A percentile compares a stretch with the other conserved stretches of the same genome.
These are phyloP conservation scores for Obba rivulosa DNA, from an alignment of 768 basidiomycete species.

Conservation along the genomic window DNA sequence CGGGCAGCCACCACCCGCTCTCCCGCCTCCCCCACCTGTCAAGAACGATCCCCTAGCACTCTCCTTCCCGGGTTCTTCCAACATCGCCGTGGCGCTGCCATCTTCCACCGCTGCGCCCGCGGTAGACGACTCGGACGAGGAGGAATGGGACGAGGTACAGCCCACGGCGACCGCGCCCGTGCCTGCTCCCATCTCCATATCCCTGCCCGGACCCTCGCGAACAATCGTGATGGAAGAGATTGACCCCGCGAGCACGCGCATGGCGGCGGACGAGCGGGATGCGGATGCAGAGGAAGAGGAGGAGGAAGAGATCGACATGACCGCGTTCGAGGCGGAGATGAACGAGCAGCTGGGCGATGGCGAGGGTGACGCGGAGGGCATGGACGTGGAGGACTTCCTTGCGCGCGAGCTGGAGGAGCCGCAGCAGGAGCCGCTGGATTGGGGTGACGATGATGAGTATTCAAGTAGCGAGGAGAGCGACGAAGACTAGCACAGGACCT, in stretches of 20 bases:
- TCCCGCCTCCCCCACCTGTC: slow-evolving; percentile 2
- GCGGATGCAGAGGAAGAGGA: slow-evolving; percentile 6
- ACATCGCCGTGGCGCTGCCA: slow-evolving; percentile 4
- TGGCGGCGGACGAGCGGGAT: not conserved
- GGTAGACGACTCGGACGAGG: slow-evolving; percentile 18
- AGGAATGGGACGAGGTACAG: slow-evolving; percentile 23
- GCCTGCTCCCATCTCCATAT: not conserved
- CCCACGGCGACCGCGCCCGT: slow-evolving; percentile 5
- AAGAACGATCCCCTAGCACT: slow-evolving; percentile 4
- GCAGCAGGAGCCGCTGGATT: slow-evolving; percentile 8
- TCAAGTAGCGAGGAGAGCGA: slow-evolving; percentile 25
- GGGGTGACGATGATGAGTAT: slow-evolving; percentile 23
- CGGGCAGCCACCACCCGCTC: too few species aligned
- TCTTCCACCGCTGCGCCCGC: slow-evolving; percentile 2
- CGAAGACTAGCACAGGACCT: slow-evolving; percentile 19
- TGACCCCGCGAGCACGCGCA: slow-evolving; percentile 9
- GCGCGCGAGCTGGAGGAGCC: slow-evolving; percentile 6
- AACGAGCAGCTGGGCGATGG: slow-evolving; percentile 7
- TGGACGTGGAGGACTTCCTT: slow-evolving; percentile 15
- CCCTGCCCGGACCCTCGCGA: slow-evolving; percentile 4
- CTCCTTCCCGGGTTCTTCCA: slow-evolving; percentile 12
- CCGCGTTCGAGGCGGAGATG: slow-evolving; percentile 13
- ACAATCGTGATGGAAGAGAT: slow-evolving; percentile 25
- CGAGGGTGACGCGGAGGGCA: slow-evolving; percentile 5
- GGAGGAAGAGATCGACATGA: slow-evolving; percentile 17